phyloP scores from a whole-genome alignment of 2,329 filamentous ascomycete species.

The Decorospora gaudefroyi region DNA sequence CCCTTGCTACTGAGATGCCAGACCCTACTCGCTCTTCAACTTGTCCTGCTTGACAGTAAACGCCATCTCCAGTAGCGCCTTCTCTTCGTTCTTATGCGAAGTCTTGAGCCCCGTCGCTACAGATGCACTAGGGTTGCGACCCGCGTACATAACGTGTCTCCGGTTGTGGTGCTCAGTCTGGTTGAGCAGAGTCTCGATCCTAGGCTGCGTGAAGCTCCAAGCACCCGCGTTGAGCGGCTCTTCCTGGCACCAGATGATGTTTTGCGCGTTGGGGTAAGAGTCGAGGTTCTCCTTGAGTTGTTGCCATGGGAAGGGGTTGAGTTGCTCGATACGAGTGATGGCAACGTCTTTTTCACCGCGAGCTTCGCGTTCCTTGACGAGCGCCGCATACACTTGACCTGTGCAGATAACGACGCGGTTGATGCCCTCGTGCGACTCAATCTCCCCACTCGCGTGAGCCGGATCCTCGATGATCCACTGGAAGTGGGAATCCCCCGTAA shows the following conservation, averaged over 20 bases:
- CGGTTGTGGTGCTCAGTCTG: slow-evolving; percentile 88
- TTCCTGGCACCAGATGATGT: slow-evolving; percentile 96
- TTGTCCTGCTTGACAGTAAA: slow-evolving; percentile 67
- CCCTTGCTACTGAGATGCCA: background rate
- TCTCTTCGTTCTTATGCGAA: slow-evolving; percentile 88
- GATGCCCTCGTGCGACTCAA: slow-evolving; percentile 82
- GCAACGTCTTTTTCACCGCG: slow-evolving; percentile 88
- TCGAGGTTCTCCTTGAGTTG: slow-evolving; percentile 96
- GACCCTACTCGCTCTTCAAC: slow-evolving; percentile 64
- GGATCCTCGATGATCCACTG: slow-evolving; percentile 94
- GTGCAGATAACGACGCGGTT: slow-evolving; percentile 93
- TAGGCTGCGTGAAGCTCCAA: slow-evolving; percentile 96
- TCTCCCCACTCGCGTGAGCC: slow-evolving; percentile 73
- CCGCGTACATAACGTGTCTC: slow-evolving; percentile 96
- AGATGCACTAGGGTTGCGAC: slow-evolving; percentile 87
- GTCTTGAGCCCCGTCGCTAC: slow-evolving; percentile 93
- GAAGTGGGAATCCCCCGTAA: slow-evolving; percentile 90
- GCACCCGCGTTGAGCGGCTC: slow-evolving; percentile 96
- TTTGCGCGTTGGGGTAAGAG: slow-evolving; percentile 95
- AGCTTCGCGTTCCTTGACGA: slow-evolving; percentile 87
- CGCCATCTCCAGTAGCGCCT: slow-evolving; percentile 72
- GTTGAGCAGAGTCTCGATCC: slow-evolving; percentile 95
- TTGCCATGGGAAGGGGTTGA: slow-evolving; percentile 98
- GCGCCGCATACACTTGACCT: slow-evolving; percentile 89
- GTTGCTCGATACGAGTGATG: slow-evolving; percentile 93